Base-by-base conservation (phyloP, 202 grass and related monocot species). In the Zoysia matrella region DNA sequence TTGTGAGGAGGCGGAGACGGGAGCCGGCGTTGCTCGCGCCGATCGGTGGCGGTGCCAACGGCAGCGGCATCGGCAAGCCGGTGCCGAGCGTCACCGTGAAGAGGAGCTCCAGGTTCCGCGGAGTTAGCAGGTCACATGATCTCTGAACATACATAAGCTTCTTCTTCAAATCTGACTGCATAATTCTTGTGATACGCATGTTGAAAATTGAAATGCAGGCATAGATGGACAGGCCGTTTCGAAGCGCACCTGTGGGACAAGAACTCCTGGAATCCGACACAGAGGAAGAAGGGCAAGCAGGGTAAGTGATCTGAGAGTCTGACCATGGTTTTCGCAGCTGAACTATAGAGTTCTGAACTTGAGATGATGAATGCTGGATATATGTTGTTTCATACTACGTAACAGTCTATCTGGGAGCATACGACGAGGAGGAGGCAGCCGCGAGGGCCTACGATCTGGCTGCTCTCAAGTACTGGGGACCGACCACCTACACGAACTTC, bases 21-120 rank as follows among this genome's bases (percentile, higher is more conserved):
- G 88, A 85, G 58, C 73, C 85, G 49, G 40, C 79, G 2, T 36
- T 69, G 55, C 72, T 84, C 0, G 53, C 64, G 1, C 71, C 77
- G 8, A 76, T 73, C 13, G 12, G 11, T 6, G 76, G 51, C 4
- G 16, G 54, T 8, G 14, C 72, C 67, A 82, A 54, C 48, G 71
- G 52, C 1, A 68, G 83, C 47, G 58, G 79, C 52, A 60, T 88
- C 45, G 88, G 74, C 67, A 90, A 91, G 72, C 47, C 66, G 36
- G 3, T 75, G 49, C 22, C 78, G 8, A 84, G 81, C 71, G 81
- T 87, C 78, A 87, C 85, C 43, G 88, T 88, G 18, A 98, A 95
- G 91, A 90, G 95, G 78, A 98, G 95, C 88, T 98, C 95, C 42
- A 49, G 86, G 74, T 95, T 91, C 12, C 90, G 95, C 66, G 95